phyloP scores from a whole-genome alignment of 1,284 basidiomycete genomes.

The Pisolithus thermaeus region DNA sequence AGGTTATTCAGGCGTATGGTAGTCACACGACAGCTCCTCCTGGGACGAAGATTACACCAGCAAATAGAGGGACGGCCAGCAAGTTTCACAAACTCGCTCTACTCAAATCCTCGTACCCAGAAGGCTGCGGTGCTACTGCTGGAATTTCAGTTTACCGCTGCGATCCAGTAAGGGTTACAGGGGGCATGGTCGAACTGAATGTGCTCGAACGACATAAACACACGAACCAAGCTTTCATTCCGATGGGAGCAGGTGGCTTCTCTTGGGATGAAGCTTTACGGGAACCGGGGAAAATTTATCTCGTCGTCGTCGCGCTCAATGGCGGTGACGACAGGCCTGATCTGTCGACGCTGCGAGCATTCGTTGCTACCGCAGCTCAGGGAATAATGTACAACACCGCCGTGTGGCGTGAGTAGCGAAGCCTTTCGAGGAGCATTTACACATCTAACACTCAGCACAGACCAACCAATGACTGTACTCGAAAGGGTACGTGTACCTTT shows the following conservation, averaged over 20 bases:
- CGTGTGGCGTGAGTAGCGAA: slow-evolving; percentile 74
- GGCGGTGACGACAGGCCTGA: slow-evolving; percentile 74
- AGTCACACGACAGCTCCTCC: slow-evolving; percentile 62
- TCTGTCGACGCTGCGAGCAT: slow-evolving; percentile 68
- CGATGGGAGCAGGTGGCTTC: slow-evolving; percentile 57
- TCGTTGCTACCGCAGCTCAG: slow-evolving; percentile 72
- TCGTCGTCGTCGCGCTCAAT: slow-evolving; percentile 81
- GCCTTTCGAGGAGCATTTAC: background rate
- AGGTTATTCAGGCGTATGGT: slow-evolving; percentile 80
- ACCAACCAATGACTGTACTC: slow-evolving; percentile 81
- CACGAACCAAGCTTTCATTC: slow-evolving; percentile 86
- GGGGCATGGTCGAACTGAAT: slow-evolving; percentile 48
- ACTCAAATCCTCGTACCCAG: slow-evolving; percentile 59
- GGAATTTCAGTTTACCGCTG: slow-evolving; percentile 75
- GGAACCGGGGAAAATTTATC: slow-evolving; percentile 53
- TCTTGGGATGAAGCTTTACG: slow-evolving; percentile 38
- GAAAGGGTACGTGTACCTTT: slow-evolving; percentile 47
- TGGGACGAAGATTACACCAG: slow-evolving; percentile 65
- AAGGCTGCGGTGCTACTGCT: slow-evolving; percentile 46
- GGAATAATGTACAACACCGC: slow-evolving; percentile 79
- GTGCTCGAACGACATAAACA: slow-evolving; percentile 71
- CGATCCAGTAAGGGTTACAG: slow-evolving; percentile 48
- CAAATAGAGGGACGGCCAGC: slow-evolving; percentile 82
- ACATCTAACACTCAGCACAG: slow-evolving; percentile 34
- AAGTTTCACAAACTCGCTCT: slow-evolving; percentile 87